phyloP scores from a whole-genome alignment of 306 rosid genomes.

The Sphenostylis stenocarpa region DNA sequence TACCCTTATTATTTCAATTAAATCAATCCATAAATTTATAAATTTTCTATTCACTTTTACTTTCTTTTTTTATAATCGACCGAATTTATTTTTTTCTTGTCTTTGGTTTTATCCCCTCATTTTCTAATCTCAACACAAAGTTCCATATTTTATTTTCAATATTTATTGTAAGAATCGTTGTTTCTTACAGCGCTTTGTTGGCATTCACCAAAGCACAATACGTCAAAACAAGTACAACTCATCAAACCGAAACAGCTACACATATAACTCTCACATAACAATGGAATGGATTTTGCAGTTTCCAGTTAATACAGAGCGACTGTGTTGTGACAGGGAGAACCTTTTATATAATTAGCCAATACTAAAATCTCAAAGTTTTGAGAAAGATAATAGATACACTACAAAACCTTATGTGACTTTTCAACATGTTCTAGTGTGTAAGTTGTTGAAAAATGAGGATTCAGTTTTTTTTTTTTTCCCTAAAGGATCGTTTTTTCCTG shows the following conservation, averaged over 20 bases:
- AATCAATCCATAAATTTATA: no score
- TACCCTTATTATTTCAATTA: no score
- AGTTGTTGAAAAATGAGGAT: no score
- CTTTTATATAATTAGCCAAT: neutral
- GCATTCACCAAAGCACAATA: neutral
- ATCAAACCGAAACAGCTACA: neutral
- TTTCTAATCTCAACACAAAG: no score
- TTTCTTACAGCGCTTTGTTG: neutral
- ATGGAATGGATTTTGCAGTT: conserved; percentile 10
- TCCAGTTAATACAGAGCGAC: neutral
- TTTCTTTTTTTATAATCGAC: no score
- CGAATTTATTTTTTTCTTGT: no score
- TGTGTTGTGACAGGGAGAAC: neutral
- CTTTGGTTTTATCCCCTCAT: no score
- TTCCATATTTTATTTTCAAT: no score
- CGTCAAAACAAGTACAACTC: neutral
- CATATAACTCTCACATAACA: conserved; percentile 4
- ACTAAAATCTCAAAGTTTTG: neutral
- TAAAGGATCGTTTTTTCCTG: no score
- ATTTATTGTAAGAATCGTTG: no score
- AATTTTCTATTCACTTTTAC: no score
- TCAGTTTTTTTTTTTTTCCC: no score
- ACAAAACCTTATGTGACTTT: neutral
- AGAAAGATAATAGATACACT: neutral
- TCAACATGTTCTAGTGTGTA: neutral